These are phyloP conservation scores for Pseudonitzschia multiseries DNA, from an alignment of 108 stramenopile genomes.

Conservation along the genomic window DNA sequence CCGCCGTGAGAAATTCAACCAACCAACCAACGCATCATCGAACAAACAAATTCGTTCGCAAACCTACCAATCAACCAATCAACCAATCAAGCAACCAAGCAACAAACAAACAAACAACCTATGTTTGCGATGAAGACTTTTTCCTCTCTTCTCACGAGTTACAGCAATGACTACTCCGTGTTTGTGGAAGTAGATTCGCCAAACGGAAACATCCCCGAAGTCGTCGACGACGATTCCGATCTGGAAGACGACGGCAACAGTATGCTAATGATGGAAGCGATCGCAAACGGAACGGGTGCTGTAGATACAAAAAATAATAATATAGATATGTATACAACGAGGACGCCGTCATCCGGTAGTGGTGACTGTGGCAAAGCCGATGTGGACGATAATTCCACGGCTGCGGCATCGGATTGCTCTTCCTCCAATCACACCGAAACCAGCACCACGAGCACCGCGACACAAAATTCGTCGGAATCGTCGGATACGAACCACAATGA, in stretches of 20 bases:
- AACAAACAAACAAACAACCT: background rate
- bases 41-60: background rate
- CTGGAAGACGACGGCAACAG: background rate
- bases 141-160: background rate
- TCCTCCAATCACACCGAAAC: background rate
- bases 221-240: background rate
- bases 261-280: too few species aligned
- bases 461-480: background rate
- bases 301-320: too few species aligned
- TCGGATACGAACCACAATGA: background rate
- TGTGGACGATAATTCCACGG: background rate
- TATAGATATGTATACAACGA: background rate
- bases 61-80: too few species aligned
- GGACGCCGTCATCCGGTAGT: background rate
- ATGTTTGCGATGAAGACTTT: conserved; percentile 10
- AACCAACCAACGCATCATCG: too few species aligned
- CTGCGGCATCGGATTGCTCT: background rate
- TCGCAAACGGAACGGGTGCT: background rate
- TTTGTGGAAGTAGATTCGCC: background rate
- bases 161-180: background rate
- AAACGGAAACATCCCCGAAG: background rate
- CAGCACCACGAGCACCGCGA: background rate
- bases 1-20: too few species aligned
- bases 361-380: background rate
- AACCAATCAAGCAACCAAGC: too few species aligned